phyloP scores from a whole-genome alignment of 1,284 basidiomycete species.

The Porogramme epimiltina region DNA sequence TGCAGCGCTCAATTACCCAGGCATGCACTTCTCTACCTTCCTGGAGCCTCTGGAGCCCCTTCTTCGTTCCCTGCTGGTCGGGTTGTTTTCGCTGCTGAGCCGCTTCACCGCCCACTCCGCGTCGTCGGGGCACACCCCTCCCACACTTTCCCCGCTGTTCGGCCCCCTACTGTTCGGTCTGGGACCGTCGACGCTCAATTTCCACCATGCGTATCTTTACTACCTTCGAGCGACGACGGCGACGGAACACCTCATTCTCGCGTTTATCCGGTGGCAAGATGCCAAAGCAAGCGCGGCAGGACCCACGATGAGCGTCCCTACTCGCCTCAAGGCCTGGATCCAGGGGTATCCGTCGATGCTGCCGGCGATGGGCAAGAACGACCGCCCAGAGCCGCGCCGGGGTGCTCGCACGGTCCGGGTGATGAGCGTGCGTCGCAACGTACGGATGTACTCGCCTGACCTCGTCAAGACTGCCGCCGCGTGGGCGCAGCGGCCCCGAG shows the following conservation, averaged over 20 bases:
- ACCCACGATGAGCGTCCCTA: slow-evolving; percentile 65
- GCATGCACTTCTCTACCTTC: slow-evolving; percentile 68
- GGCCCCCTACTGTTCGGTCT: slow-evolving; percentile 84
- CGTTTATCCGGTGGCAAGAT: slow-evolving; percentile 83
- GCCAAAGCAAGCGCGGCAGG: slow-evolving; percentile 34
- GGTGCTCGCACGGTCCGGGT: slow-evolving; percentile 76
- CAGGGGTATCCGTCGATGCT: slow-evolving; percentile 79
- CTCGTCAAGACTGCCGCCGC: slow-evolving; percentile 71
- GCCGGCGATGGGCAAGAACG: slow-evolving; percentile 44
- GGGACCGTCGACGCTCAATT: slow-evolving; percentile 60
- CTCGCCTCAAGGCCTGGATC: slow-evolving; percentile 84
- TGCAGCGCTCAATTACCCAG: slow-evolving; percentile 65
- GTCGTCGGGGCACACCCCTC: slow-evolving; percentile 81
- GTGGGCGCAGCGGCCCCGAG: slow-evolving; percentile 58
- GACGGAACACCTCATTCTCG: slow-evolving; percentile 85
- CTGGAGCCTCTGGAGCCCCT: slow-evolving; percentile 53
- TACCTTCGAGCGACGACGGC: slow-evolving; percentile 84
- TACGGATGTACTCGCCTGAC: slow-evolving; percentile 81
- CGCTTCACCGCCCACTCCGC: slow-evolving; percentile 81
- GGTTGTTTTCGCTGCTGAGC: slow-evolving; percentile 73
- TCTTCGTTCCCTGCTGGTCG: slow-evolving; percentile 62
- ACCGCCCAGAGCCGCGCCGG: slow-evolving; percentile 58
- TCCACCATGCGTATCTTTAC: slow-evolving; percentile 77
- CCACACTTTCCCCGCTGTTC: slow-evolving; percentile 86
- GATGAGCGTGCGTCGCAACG: slow-evolving; percentile 73